A percentile compares a stretch with the other conserved stretches of the same genome.
These are phyloP conservation scores for Blastomyces gilchristii DNA, from an alignment of 2,329 filamentous ascomycete genomes.

Conservation along the genomic window DNA sequence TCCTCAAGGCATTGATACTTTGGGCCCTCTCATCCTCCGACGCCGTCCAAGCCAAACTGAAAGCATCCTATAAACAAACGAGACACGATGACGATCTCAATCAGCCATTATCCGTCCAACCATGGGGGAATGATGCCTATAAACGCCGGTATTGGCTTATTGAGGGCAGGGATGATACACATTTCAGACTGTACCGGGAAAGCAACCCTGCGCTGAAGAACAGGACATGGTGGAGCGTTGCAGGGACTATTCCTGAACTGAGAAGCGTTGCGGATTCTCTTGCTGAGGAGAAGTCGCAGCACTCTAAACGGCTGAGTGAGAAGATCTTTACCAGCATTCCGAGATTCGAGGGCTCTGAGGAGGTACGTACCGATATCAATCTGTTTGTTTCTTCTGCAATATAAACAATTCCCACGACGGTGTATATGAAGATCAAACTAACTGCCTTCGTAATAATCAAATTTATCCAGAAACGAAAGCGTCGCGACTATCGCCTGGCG, in stretches of 20 bases:
- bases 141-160: constrained; percentile 90
- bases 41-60: constrained; percentile 66
- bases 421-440: constrained; percentile 11
- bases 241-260: constrained; percentile 80
- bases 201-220: constrained; percentile 65
- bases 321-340: constrained; percentile 72
- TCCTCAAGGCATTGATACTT: constrained; percentile 71
- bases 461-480: constrained; percentile 64
- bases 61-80: constrained; percentile 76
- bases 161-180: constrained; percentile 86
- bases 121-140: constrained; percentile 81
- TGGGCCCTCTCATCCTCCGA: constrained; percentile 90
- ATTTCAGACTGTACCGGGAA: constrained; percentile 88
- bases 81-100: constrained; percentile 70
- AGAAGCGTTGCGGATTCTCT: constrained; percentile 65
- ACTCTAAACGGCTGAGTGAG: constrained; percentile 65
- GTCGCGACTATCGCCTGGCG: constrained; percentile 78
- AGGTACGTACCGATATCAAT: constrained; percentile 37
- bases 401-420: neutral
- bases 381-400: neutral
- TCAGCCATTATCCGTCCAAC: constrained; percentile 77
- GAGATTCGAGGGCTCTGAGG: constrained; percentile 85
- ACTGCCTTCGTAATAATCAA: constrained; percentile 10
- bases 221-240: constrained; percentile 86
- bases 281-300: constrained; percentile 66